Conservation (phyloP, 306 rosid species). For the Rosa rugosa region DNA sequence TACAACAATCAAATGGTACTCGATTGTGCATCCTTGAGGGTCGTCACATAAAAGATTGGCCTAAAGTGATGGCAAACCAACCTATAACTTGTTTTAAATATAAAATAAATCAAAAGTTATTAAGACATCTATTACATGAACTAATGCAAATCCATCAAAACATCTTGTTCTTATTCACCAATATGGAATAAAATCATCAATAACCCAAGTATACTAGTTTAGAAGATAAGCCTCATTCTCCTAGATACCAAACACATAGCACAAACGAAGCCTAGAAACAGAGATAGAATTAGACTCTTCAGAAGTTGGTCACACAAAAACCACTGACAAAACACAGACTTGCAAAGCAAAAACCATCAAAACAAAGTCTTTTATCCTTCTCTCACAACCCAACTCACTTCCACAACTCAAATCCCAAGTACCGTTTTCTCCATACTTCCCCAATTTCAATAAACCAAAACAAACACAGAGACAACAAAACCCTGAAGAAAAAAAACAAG, state of each 20-base stretch:
- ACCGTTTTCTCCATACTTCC: neutral
- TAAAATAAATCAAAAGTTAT: neutral
- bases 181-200: neutral
- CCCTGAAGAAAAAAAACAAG: neutral
- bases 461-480: neutral
- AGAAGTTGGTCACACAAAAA: neutral
- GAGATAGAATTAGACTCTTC: neutral
- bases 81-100: neutral
- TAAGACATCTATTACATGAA: neutral
- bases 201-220: neutral
- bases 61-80: neutral
- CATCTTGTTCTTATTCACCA: neutral
- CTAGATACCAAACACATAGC: neutral
- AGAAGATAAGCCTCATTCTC: neutral
- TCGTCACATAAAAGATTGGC: neutral
- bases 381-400: neutral
- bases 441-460: neutral
- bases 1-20: neutral
- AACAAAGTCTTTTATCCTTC: neutral
- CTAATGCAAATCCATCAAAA: neutral
- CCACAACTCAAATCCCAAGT: neutral
- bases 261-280: conserved; percentile 4
- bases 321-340: neutral
- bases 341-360: neutral
- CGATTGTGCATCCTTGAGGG: neutral